Base-by-base conservation (phyloP, 495 filamentous ascomycete genomes). In the Penicillium silybi region DNA sequence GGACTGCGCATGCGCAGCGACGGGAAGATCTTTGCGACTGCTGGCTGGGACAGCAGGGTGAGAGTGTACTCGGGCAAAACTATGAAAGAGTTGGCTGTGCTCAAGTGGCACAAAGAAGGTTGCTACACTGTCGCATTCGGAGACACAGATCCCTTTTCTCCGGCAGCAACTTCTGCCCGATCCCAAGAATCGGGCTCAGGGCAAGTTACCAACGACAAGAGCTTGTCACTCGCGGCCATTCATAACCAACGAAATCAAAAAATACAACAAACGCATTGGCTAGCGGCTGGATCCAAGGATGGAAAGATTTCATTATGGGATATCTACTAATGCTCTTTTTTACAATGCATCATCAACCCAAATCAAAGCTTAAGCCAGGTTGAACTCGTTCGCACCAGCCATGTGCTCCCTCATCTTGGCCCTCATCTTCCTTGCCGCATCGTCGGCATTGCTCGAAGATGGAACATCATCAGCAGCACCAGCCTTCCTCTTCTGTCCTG, bases 261-360 rank as follows among this genome's bases (percentile, higher is more conserved):
- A 60, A 84, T 86, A 19, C 83, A 79, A 62, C 70, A 70, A 27
- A 86, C 82, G 32, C 93, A 97, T 66, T 97, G 93, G 93, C 63
- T 97, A 42, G 93, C 85, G 7, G 89, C 82, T 5, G 93, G 95
- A 3, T 86, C 88, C 48, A 98, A 97, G 66, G 93, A 98, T 71
- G 95, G 92, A 25, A 97, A 93, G 62, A 85, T 97, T 49, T 92
- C 88, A 62, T 75, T 98, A 68, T 98, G 93, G 93, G 90, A 93
- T 75, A 88, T 95, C 54, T 98, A 87, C 76, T 96, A 66, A 63
- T 59, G 63, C 60, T 65, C 63, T 64, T 49, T 59, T 64, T 52
- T 61, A 58, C 57, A 61, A 62, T 53, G 55, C 66, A 62, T 47
- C 39, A 62, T 56, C 55, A 56, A 54, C 29, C 52, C 38, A 52